Base-by-base conservation (phyloP, 2,329 filamentous ascomycete species). In the Periconia digitata region DNA sequence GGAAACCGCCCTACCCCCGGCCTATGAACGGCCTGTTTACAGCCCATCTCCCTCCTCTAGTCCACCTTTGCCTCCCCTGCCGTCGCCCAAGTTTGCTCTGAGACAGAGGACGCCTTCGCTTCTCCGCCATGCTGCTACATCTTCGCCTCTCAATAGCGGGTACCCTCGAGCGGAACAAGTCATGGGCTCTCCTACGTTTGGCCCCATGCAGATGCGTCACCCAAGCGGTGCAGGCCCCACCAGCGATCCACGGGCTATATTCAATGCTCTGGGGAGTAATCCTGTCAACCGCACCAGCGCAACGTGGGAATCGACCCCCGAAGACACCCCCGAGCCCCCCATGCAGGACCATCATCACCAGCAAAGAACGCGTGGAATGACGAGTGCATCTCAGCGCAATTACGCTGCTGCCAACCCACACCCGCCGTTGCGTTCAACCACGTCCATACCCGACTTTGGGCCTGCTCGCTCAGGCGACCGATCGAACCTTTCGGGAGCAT, bases 21-120 rank as follows among this genome's bases (percentile, higher is more conserved):
- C 56, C 18, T 61, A 63, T 53, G 61, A 67, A 23, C 59, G 62
- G 46, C 51, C 55, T 20, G 50, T 55, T 21, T 65, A 67, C 50
- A 68, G 63, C 34, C 61, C 66, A 1, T 60, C 66, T 3, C 59
- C 60, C 12, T 58, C 58, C 13, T 58, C 63, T 20, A 70, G 66
- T 50, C 64, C 66, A 23, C 59, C 65, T 20, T 58, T 68, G 16
- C 59, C 55, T n/a, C 58, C 59, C 3, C 49, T 66, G n/a, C 71
- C 73, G 22, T 71, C 72, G 42, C 74, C 74, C 32, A 72, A 76
- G 47, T 66, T 73, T 18, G 62, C 68, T 20, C 60, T 72, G 12
- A 69, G 74, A 20, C 72, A 73, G 51, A 66, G 71, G 24, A 72
- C 74, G 1, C 68, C 75, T 16, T 69, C 71, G 12, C 67, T 72